These are phyloP conservation scores for Vigna hirtella DNA, from an alignment of 306 rosid species.

Conservation along the genomic window DNA sequence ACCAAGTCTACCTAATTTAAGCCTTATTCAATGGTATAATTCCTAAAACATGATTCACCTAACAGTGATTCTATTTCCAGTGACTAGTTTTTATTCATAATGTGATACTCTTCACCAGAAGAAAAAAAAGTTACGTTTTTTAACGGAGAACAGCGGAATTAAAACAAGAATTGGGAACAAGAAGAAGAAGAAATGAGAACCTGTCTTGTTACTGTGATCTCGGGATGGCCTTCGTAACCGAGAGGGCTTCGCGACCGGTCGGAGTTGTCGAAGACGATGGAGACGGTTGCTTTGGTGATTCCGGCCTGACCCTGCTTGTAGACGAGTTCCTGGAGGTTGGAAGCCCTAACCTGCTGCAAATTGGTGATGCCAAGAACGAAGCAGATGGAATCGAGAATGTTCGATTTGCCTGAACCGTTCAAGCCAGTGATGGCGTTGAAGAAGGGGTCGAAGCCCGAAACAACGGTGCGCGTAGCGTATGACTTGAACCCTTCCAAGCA, in stretches of 20 bases:
- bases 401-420: slow-evolving; percentile 96
- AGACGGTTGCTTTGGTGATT: slow-evolving; percentile 95
- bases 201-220: slow-evolving; percentile 95
- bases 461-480: slow-evolving; percentile 89
- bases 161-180: too few species aligned
- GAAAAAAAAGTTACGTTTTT: too few species aligned
- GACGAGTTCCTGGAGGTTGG: slow-evolving; percentile 95
- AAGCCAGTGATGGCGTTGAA: slow-evolving; percentile 95
- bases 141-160: too few species aligned
- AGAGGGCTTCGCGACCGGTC: slow-evolving; percentile 79
- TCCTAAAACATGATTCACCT: too few species aligned
- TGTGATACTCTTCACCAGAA: too few species aligned
- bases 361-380: slow-evolving; percentile 92
- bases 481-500: slow-evolving; percentile 99
- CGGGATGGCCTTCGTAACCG: slow-evolving; percentile 80
- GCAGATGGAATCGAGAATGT: slow-evolving; percentile 92
- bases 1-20: too few species aligned
- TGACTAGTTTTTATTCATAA: too few species aligned
- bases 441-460: slow-evolving; percentile 84
- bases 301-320: slow-evolving; percentile 99
- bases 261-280: slow-evolving; percentile 80
- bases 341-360: slow-evolving; percentile 91
- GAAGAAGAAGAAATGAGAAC: slow-evolving; percentile 39
- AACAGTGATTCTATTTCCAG: too few species aligned
- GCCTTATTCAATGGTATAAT: too few species aligned